phyloP scores from a whole-genome alignment of 2,329 filamentous ascomycete species.

The Albifimbria verrucaria region DNA sequence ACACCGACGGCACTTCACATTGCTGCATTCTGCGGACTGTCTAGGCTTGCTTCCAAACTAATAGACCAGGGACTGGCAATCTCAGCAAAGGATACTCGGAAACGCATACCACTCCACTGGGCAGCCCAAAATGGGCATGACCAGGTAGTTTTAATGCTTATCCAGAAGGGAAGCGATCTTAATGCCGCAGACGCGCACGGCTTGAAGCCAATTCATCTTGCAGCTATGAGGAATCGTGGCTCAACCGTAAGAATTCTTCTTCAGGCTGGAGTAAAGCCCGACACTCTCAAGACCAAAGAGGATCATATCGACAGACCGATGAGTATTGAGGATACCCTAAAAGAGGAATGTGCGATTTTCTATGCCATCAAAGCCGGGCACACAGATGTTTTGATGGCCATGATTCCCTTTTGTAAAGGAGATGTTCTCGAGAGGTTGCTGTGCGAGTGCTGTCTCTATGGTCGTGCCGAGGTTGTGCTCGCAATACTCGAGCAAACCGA shows the following conservation, averaged over 20 bases:
- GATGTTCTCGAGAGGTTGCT: constrained; percentile 13
- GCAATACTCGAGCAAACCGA: constrained; percentile 9
- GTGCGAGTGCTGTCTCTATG: constrained; percentile 12
- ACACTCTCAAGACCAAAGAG: constrained; percentile 11
- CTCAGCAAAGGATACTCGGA: constrained; percentile 9
- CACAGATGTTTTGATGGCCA: constrained; percentile 7
- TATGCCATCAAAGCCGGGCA: constrained; percentile 14
- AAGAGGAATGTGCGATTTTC: constrained; percentile 11
- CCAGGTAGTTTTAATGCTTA: constrained; percentile 9
- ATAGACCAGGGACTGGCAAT: constrained; percentile 4
- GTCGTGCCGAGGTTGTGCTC: constrained; percentile 9
- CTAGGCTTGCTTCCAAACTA: constrained; percentile 6
- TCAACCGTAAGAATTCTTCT: constrained; percentile 7
- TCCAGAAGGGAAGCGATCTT: constrained; percentile 8
- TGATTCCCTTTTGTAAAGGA: constrained; percentile 15
- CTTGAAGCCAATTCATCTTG: constrained; percentile 16
- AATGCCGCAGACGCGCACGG: constrained; percentile 10
- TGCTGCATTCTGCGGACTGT: constrained; percentile 16
- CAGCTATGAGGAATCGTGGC: constrained; percentile 8
- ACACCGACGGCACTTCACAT: constrained; percentile 15
- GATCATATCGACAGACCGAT: not conserved
- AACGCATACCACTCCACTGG: constrained; percentile 16
- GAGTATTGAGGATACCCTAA: not conserved
- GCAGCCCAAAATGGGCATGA: constrained; percentile 15
- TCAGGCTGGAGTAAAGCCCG: constrained; percentile 11